Conservation (phyloP, 2,329 filamentous ascomycete species). For the Colletotrichum sp. region DNA sequence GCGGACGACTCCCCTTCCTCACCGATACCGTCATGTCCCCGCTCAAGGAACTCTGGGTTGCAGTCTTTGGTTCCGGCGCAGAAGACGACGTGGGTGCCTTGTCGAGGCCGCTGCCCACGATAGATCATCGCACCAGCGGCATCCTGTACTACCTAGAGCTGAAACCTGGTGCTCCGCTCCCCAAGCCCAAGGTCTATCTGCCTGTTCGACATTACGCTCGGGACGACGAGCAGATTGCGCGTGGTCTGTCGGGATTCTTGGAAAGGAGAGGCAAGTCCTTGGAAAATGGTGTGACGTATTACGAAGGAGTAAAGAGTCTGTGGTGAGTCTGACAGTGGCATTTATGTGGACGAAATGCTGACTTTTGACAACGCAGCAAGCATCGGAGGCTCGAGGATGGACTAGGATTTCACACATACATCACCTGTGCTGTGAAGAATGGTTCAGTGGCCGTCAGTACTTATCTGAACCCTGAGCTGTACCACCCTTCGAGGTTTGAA, state of each 20-base stretch:
- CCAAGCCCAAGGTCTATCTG: slow-evolving; percentile 35
- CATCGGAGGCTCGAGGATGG: background rate
- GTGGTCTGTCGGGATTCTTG: background rate
- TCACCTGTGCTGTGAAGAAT: background rate
- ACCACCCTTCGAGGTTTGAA: background rate
- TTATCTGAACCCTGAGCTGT: background rate
- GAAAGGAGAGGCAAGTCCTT: background rate
- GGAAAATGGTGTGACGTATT: background rate
- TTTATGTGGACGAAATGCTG: background rate
- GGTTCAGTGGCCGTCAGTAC: background rate
- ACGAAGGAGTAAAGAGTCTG: background rate
- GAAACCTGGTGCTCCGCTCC: slow-evolving; percentile 3
- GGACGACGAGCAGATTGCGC: slow-evolving; percentile 6
- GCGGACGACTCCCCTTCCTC: slow-evolving; percentile 10
- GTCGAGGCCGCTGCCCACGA: slow-evolving; percentile 2
- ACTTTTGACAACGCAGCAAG: background rate
- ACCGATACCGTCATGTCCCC: background rate
- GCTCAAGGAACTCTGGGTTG: background rate
- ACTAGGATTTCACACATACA: background rate
- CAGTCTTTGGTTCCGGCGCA: background rate
- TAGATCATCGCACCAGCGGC: slow-evolving; percentile 33
- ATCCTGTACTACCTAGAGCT: slow-evolving; percentile 38
- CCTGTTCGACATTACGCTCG: slow-evolving; percentile 37
- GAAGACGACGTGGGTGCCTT: slow-evolving; percentile 5
- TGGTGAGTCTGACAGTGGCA: background rate